Conservation (phyloP, 2,329 filamentous ascomycete genomes). For the Mycocentrospora acerina region DNA sequence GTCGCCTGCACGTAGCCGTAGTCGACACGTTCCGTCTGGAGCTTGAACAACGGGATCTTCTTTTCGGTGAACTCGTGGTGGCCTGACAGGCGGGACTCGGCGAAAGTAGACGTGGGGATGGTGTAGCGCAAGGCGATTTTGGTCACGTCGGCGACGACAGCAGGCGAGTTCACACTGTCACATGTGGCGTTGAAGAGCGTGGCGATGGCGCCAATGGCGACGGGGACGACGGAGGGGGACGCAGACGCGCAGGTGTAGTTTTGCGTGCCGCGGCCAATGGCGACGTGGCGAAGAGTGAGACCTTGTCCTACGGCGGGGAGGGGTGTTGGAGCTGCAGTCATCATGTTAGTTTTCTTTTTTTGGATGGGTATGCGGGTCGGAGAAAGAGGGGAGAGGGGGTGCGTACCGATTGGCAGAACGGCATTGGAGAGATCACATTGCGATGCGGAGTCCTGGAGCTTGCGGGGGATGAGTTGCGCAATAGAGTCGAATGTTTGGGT, state of each 20-base stretch:
- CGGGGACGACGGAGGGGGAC: conserved; percentile 63
- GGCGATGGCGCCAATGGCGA: conserved; percentile 71
- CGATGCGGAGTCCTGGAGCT: conserved; percentile 22
- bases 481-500: conserved; percentile 25
- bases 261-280: conserved; percentile 83
- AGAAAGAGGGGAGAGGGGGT: background rate
- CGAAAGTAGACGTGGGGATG: conserved; percentile 47
- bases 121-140: conserved; percentile 68
- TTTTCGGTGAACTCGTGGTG: conserved; percentile 77
- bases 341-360: conserved; percentile 30
- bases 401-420: conserved; percentile 35
- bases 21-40: conserved; percentile 58
- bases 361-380: no score
- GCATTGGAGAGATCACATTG: conserved; percentile 33
- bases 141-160: conserved; percentile 66
- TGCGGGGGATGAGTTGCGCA: conserved; percentile 17
- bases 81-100: conserved; percentile 66
- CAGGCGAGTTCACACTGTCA: conserved; percentile 68
- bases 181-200: conserved; percentile 88
- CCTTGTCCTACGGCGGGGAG: conserved; percentile 64
- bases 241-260: conserved; percentile 81
- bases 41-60: conserved; percentile 77
- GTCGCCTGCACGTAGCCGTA: conserved; percentile 64
- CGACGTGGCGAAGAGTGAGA: conserved; percentile 71
- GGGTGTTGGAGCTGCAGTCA: conserved; percentile 53